Base-by-base conservation (phyloP, 1,284 basidiomycete species). In the Irpex sp. region DNA sequence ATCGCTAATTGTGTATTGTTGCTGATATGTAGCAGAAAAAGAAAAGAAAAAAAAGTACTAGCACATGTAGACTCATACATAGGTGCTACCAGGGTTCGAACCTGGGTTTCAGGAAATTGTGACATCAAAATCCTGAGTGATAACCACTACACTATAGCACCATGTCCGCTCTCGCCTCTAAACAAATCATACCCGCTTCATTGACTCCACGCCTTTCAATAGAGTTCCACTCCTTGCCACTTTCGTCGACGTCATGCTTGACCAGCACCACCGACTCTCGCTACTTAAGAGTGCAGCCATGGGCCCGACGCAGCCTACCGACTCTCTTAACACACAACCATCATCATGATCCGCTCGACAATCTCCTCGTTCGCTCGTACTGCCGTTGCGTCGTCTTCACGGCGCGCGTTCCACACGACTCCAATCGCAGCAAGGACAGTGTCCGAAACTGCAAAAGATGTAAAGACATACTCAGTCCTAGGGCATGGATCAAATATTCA, bases 371-470 rank as follows among this genome's bases (percentile, higher is more conserved):
- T 65, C 50, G 58, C 68, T 26, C 61, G 67, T 55, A 59, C 67
- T 7, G 36, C 63, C 19, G 54, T 58, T 57, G 67, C 67, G 65
- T 60, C 62, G 53, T 35, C 31, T 33, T 59, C 60, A 36, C 65
- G 72, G 31, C 79, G 81, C 54, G 64, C 72, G 7, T 71, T 89
- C 65, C 84, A 87, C 68, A 67, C 77, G 1, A 79, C 85, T 6
- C 81, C 82, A 1, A 66, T 74, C 5, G 75, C 79, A 4, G 72
- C 69, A 4, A 86, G 85, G 69, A 81, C 81, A 0, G 77, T 85
- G n/a, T 83, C 80, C 1, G 85, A 88, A 59, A 79, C 82, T 3
- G 87, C 86, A 33, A 78, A 85, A 55, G 82, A 82, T 70, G 89
- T 88, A 2, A 3, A 19, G 17, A 2, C 19, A 8, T 8, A 17